Conservation (phyloP, 495 filamentous ascomycete species). For the Hyaloscypha variabilis region DNA sequence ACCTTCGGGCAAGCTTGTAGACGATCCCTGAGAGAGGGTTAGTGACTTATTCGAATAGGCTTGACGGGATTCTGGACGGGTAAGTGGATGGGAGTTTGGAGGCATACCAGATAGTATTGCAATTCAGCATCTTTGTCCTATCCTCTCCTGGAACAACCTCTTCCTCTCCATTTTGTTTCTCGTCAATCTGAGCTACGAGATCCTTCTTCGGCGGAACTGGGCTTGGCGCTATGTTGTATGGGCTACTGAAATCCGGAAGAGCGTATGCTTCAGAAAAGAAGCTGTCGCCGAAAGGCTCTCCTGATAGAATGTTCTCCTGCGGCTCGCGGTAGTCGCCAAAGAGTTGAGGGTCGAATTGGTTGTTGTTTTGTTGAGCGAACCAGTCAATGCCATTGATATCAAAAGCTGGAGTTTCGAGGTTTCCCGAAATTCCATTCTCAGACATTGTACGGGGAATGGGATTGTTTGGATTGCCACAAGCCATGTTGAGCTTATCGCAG, state of each 20-base stretch:
- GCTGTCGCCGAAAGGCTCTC: conserved; percentile 65
- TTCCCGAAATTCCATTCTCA: conserved; percentile 31
- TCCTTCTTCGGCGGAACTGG: conserved; percentile 63
- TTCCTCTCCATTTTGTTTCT: conserved; percentile 63
- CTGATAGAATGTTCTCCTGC: conserved; percentile 69
- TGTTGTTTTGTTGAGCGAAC: conserved; percentile 81
- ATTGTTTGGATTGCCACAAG: conserved; percentile 71
- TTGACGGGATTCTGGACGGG: conserved; percentile 10
- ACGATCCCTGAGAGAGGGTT: conserved; percentile 70
- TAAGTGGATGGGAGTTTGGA: conserved; percentile 17
- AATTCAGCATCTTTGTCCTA: conserved; percentile 69
- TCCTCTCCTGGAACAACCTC: conserved; percentile 69
- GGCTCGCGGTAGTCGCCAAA: conserved; percentile 95
- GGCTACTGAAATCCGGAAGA: conserved; percentile 70
- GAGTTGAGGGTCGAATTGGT: conserved; percentile 87
- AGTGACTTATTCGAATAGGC: conserved; percentile 17
- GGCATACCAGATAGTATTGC: conserved; percentile 89
- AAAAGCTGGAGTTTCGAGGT: conserved; percentile 32
- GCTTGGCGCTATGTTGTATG: conserved; percentile 66
- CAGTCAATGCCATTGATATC: conserved; percentile 65
- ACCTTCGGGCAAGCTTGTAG: conserved; percentile 86
- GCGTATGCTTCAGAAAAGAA: conserved; percentile 93
- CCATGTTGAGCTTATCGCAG: conserved; percentile 72
- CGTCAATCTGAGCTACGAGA: conserved; percentile 74
- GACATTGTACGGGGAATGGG: conserved; percentile 55